A percentile compares a stretch with the other conserved stretches of the same genome.
phyloP scores from a whole-genome alignment of 768 basidiomycete genomes.

The Termitomyces sp. region DNA sequence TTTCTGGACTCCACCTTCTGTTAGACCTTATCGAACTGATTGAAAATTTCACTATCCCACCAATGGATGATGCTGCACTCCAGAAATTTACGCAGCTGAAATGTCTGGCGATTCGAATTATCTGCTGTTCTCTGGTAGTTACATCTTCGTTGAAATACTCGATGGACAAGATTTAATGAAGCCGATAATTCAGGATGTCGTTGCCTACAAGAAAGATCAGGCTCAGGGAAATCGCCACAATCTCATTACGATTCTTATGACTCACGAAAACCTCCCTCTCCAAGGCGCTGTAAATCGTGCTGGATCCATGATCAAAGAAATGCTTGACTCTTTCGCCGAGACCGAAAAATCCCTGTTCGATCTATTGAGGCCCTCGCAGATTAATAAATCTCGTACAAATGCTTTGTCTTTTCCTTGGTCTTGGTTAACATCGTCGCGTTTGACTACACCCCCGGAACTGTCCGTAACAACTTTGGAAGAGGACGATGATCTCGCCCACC shows the following conservation, averaged over 20 bases:
- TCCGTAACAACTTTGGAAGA: constrained; percentile 3
- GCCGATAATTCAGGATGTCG: constrained; percentile 46
- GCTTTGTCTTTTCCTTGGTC: constrained; percentile 14
- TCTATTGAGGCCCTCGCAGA: constrained; percentile 14
- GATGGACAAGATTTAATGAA: constrained; percentile 3
- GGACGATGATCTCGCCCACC: constrained; percentile 11
- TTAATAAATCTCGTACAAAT: constrained; percentile 11
- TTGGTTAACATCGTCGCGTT: constrained; percentile 13
- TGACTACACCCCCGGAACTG: constrained; percentile 5
- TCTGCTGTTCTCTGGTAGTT: constrained; percentile 51
- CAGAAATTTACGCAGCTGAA: constrained; percentile 30
- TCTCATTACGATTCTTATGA: constrained; percentile 47
- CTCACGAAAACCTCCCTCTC: constrained; percentile 36
- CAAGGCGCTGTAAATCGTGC: constrained; percentile 47
- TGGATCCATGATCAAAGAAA: constrained; percentile 34
- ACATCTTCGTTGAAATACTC: constrained; percentile 4
- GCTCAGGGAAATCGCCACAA: constrained; percentile 34
- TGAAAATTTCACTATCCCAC: constrained; percentile 39
- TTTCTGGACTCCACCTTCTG: constrained; percentile 45
- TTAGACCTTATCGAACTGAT: constrained; percentile 52
- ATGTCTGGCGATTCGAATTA: constrained; percentile 43
- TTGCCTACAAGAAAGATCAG: constrained; percentile 49
- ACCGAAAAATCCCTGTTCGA: constrained; percentile 20
- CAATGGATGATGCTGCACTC: constrained; percentile 20
- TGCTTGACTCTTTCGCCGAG: constrained; percentile 31